Conservation (phyloP, 2,329 filamentous ascomycete species). For the Aurifilum marmelostoma region DNA sequence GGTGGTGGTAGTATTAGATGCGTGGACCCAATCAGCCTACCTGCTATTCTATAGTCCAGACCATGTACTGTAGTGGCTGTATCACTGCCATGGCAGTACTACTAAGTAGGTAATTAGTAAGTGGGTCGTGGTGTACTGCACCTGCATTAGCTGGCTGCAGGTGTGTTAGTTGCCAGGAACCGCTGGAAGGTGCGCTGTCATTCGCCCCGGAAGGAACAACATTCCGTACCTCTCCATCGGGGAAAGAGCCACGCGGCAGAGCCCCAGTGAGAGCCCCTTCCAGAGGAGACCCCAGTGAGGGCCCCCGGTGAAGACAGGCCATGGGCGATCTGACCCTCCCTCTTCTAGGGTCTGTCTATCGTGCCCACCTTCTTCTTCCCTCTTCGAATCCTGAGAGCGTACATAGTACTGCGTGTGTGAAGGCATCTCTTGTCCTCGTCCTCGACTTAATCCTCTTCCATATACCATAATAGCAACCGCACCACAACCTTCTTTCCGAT, state of each 20-base stretch:
- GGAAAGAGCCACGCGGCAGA: slow-evolving; percentile 4
- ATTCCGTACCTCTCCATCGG: neutral
- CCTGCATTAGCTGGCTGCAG: slow-evolving; percentile 3
- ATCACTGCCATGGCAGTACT: too few species aligned
- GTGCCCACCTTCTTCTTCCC: neutral
- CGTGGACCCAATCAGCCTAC: neutral
- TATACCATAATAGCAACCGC: neutral
- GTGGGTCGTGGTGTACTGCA: neutral
- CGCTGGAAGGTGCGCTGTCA: neutral
- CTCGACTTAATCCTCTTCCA: neutral
- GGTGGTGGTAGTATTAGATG: neutral
- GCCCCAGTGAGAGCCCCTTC: neutral
- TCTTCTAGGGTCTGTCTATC: neutral
- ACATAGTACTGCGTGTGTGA: neutral
- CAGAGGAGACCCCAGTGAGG: neutral
- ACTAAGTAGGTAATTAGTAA: neutral
- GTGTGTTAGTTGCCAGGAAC: neutral
- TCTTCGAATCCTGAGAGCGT: neutral
- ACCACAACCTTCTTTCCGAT: neutral
- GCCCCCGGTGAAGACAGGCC: neutral
- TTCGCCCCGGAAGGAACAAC: neutral
- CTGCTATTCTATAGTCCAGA: neutral
- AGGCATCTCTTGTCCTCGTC: neutral
- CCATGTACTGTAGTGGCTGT: neutral
- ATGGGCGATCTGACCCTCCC: neutral